These are phyloP conservation scores for Eimeria brunetti DNA, from an alignment of 169 alveolate genomes.

Conservation along the genomic window DNA sequence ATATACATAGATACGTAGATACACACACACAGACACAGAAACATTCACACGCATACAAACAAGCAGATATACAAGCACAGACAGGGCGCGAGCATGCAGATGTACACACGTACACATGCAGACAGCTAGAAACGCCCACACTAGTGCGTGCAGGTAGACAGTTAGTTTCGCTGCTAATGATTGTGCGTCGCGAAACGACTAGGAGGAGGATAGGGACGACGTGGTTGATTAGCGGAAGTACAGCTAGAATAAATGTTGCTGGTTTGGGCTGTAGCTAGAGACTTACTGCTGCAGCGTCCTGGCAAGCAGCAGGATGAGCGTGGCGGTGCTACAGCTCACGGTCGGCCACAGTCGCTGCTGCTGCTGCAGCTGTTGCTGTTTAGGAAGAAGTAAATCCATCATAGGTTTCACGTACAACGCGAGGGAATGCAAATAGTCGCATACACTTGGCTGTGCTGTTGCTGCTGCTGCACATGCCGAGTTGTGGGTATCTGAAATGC, in stretches of 20 bases:
- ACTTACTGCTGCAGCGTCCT: slow-evolving; percentile 67
- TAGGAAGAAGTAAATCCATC: slow-evolving; percentile 64
- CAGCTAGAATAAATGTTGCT: neutral
- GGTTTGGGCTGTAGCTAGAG: slow-evolving; percentile 11
- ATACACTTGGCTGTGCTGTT: slow-evolving; percentile 40
- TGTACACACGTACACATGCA: neutral
- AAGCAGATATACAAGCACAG: neutral
- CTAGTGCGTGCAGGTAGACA: neutral
- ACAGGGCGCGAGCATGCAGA: neutral
- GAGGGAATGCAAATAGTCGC: slow-evolving; percentile 61
- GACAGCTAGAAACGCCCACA: neutral
- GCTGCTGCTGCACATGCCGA: slow-evolving; percentile 30
- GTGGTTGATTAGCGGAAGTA: neutral
- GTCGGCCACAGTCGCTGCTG: slow-evolving; percentile 33
- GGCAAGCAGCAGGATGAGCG: slow-evolving; percentile 65
- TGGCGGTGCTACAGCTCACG: slow-evolving; percentile 67
- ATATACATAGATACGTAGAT: neutral
- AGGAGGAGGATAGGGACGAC: neutral
- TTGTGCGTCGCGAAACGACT: neutral
- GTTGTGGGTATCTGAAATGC: slow-evolving; percentile 19
- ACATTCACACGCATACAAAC: neutral
- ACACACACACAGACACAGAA: neutral
- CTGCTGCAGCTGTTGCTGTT: slow-evolving; percentile 18
- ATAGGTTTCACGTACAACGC: slow-evolving; percentile 41
- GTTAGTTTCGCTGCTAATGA: neutral